These are phyloP conservation scores for Thelonectria blattea DNA, from an alignment of 2,329 filamentous ascomycete genomes.

Conservation along the genomic window DNA sequence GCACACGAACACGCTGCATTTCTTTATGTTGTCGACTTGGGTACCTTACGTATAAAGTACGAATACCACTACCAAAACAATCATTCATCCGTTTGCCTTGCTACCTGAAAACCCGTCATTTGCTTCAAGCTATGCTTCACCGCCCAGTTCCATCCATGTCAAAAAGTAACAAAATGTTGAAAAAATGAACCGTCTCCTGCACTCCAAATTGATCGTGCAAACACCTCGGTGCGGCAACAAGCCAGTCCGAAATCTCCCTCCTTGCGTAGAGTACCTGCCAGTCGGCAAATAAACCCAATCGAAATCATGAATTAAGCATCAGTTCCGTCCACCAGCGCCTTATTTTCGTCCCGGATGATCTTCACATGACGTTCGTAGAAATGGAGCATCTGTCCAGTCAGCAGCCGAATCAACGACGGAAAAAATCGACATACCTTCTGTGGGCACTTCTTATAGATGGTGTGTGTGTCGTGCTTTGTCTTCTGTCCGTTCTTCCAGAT, in stretches of 20 bases:
- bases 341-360: constrained; percentile 52
- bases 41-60: no score
- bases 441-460: constrained; percentile 77
- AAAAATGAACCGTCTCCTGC: not conserved
- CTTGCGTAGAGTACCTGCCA: not conserved
- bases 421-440: constrained; percentile 65
- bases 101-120: not conserved
- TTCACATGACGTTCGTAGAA: constrained; percentile 66
- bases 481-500: constrained; percentile 77
- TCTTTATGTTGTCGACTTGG: not conserved
- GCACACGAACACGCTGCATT: no score
- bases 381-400: constrained; percentile 57
- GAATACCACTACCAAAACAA: not conserved
- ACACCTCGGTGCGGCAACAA: not conserved
- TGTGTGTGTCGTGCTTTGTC: constrained; percentile 72
- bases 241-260: not conserved
- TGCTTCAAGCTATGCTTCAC: not conserved
- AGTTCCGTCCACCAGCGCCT: constrained; percentile 25
- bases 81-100: not conserved
- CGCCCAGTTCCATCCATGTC: not conserved
- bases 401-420: not conserved
- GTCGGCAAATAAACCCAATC: not conserved
- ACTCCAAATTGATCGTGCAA: not conserved
- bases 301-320: not conserved
- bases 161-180: not conserved